Percentiles rank a stretch among this genome's conserved stretches.
These are phyloP conservation scores for Clarireedia homoeocarpa DNA, from an alignment of 2,329 filamentous ascomycete species.

Conservation along the genomic window DNA sequence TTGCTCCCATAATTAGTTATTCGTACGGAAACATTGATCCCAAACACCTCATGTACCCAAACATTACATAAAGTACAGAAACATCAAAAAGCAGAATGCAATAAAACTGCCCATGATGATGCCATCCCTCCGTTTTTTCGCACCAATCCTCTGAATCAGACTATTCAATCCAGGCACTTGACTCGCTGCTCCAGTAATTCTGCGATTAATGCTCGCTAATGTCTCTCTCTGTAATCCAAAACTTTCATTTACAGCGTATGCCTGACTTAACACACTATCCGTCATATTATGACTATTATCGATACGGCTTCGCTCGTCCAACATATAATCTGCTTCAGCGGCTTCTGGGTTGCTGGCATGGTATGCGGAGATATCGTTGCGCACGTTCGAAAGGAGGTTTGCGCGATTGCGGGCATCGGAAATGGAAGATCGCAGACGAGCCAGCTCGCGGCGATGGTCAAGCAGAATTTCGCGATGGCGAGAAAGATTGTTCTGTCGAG, in stretches of 20 bases:
- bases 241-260: constrained; percentile 91
- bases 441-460: constrained; percentile 78
- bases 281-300: constrained; percentile 86
- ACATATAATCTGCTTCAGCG: constrained; percentile 93
- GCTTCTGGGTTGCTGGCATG: constrained; percentile 71
- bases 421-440: constrained; percentile 65
- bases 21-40: not conserved
- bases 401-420: constrained; percentile 74
- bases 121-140: constrained; percentile 89
- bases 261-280: constrained; percentile 86
- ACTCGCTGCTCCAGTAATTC: constrained; percentile 82
- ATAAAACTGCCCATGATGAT: constrained; percentile 90
- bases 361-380: constrained; percentile 86
- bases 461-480: constrained; percentile 84
- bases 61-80: constrained; percentile 67
- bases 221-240: constrained; percentile 85
- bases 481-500: constrained; percentile 95
- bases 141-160: constrained; percentile 84
- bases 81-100: constrained; percentile 80
- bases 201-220: constrained; percentile 77
- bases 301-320: constrained; percentile 76
- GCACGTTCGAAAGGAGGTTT: constrained; percentile 84
- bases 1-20: constrained; percentile 11
- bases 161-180: constrained; percentile 90
- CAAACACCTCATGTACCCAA: not conserved